A percentile compares a stretch with the other conserved stretches of the same genome.
Evolutionary conservation across 2,329 filamentous ascomycete genomes (phyloP).

Genomic region (Lecanicillium sp.): DNA sequence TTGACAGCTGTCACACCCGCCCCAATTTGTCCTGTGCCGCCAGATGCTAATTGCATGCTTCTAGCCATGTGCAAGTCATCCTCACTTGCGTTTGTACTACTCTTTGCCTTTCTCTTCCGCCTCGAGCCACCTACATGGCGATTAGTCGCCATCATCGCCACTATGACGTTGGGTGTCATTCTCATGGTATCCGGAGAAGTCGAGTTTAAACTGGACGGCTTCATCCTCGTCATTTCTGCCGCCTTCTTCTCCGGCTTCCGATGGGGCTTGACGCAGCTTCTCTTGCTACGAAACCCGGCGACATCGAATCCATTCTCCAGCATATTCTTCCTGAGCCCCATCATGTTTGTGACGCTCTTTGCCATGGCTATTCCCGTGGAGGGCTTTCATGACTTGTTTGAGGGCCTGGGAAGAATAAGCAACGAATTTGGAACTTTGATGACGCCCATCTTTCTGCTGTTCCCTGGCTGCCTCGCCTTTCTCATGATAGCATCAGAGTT

Average conservation of each 20-base stretch:
- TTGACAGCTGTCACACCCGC: slow-evolving; percentile 12
- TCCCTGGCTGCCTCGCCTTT: slow-evolving; percentile 86
- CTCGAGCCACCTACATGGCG: slow-evolving; percentile 82
- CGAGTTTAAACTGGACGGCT: slow-evolving; percentile 78
- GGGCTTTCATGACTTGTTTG: slow-evolving; percentile 59
- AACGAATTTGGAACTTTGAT: slow-evolving; percentile 58
- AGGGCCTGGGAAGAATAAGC: slow-evolving; percentile 56
- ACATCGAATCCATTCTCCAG: slow-evolving; percentile 95
- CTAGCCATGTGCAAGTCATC: slow-evolving; percentile 97
- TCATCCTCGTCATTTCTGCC: slow-evolving; percentile 84
- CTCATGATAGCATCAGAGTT: slow-evolving; percentile 97
- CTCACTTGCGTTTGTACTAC: slow-evolving; percentile 83
- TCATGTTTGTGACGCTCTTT: slow-evolving; percentile 86
- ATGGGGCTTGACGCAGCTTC: slow-evolving; percentile 96
- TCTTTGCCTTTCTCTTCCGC: slow-evolving; percentile 91
- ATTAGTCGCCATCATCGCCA: slow-evolving; percentile 76
- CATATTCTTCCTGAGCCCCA: slow-evolving; percentile 93
- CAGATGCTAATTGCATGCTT: slow-evolving; percentile 14
- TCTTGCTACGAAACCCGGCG: slow-evolving; percentile 85
- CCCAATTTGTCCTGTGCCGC: not conserved
- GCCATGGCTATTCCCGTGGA: slow-evolving; percentile 79
- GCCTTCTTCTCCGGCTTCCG: slow-evolving; percentile 95
- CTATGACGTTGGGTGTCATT: slow-evolving; percentile 87
- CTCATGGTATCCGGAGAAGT: slow-evolving; percentile 98
- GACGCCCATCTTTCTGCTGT: slow-evolving; percentile 68